phyloP scores from a whole-genome alignment of 768 basidiomycete genomes.

The Cystobasidium onofrii region DNA sequence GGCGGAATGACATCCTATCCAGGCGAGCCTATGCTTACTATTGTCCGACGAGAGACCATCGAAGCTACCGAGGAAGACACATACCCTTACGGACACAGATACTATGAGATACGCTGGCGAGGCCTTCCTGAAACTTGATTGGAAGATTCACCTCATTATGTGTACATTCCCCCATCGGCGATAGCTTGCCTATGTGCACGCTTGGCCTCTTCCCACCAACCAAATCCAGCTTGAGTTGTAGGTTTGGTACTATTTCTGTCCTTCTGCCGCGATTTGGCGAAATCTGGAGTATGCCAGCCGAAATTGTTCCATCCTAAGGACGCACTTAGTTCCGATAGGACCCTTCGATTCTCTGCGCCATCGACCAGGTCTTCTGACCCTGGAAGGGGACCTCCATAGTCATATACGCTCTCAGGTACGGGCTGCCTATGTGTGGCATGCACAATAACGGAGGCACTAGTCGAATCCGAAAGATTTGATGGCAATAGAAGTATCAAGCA shows the following conservation, averaged over 20 bases:
- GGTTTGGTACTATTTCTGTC: neutral
- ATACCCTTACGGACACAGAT: neutral
- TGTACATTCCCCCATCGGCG: constrained; percentile 25
- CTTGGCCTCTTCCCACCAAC: constrained; percentile 23
- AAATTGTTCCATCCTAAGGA: neutral
- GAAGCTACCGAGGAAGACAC: neutral
- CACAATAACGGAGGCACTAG: neutral
- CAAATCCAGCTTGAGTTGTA: constrained; percentile 6
- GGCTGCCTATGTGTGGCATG: neutral
- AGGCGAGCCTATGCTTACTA: neutral
- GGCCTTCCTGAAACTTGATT: neutral
- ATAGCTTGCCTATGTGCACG: neutral
- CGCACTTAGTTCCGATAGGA: neutral
- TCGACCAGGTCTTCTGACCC: neutral
- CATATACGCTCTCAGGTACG: constrained; percentile 16
- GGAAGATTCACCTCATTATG: neutral
- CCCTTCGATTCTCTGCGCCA: neutral
- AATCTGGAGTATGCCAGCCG: neutral
- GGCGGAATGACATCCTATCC: too few relatives aligned
- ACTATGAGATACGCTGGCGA: neutral
- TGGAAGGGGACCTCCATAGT: constrained; percentile 24
- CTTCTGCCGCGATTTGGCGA: neutral
- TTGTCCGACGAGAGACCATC: neutral
- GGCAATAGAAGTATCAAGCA: neutral
- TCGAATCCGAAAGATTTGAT: neutral